Base-by-base conservation (phyloP, 495 filamentous ascomycete species). In the Tirmania nivea region DNA sequence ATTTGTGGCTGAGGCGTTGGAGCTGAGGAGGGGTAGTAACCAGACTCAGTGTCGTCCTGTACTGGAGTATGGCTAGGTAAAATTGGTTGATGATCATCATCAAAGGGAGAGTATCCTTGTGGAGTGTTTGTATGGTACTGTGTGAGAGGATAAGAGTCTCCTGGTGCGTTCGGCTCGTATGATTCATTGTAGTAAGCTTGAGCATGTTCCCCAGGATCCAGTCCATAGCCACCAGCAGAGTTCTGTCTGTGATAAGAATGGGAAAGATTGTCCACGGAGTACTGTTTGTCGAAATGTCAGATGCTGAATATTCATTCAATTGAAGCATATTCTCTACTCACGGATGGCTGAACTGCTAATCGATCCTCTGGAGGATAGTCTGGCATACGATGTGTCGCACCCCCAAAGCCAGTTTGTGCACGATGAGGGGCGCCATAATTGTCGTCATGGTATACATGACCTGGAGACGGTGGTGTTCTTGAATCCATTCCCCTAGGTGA, bases 1-100 rank as follows among this genome's bases (percentile, higher is more conserved):
- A 96, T 69, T n/a, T 71, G 77, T n/a, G 78, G 75, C 45, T 72
- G 77, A 7, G 77, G 76, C 1, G 75, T 75, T 20, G 72, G 73
- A 35, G 57, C 63, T 52, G 69, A 61, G 54, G 63, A 60, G 7
- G 66, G 55, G 42, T 54, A 54, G 35, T 57, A 57, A 10, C 19
- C 20, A 19, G 52, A 42, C 9, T 39, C 52, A 7, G 35, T 61
- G 39, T 63, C 57, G 48, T 63, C 68, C 10, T 49, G 14, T 52
- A 53, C 47, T 50, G 58, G 51, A 56, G 34, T 19, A 36, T 48
- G 48, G 19, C 49, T 54, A 36, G 48, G 56, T 20, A 64, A 56
- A 16, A 67, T 67, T 10, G 66, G 60, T 50, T 73, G 68, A 52
- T 71, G 68, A 35, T 67, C 61, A 53, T 71, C 75, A 31, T 73